Evolutionary conservation across 352 stramenopile genomes (phyloP), one percentile per base, ranked within the genome.

Genomic region (Pythium monospermum): DNA sequence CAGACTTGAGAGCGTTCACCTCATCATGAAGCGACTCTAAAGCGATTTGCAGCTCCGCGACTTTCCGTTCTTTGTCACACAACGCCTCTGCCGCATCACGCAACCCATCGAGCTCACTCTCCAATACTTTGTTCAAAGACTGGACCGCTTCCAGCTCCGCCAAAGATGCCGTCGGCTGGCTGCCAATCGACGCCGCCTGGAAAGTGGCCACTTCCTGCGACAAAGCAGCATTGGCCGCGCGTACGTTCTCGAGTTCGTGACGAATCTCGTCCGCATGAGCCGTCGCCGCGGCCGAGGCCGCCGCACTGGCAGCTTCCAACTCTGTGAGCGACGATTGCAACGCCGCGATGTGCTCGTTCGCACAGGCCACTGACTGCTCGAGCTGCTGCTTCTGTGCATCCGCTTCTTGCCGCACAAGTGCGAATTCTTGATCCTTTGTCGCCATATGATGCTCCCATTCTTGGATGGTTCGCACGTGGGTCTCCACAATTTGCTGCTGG

Each of bases 1-100:
- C 8, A 1, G 36, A 22, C 28, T 58, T 58, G 13, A 58, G 25
- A 15, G 33, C 22, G 37, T 64, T 49, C 11, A 58, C 19, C 13
- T 64, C 56, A 19, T 58, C 49, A 27, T 54, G 41, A 16, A 64
- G 56, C 12, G 48, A 39, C 31, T 58, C 42, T 16, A 64, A 15
- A 4, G 55, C 33, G 0, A 41, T 23, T 31, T 57, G 40, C 7
- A 62, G 27, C 21, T 57, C 55, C 26, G 25, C 13, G 16, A 64
- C 30, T 30, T 58, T 42, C 1, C 35, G 56, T 18, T 64, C 48
- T 43, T 64, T 64, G n/a, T 36, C 48, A 31, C 43, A 49, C 31
- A 64, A 7, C 1, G 35, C 8, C 22, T 64, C 33, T n/a, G 48
- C 28, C 1, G 35, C 19, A 2, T 11, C 21, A 13, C 41, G 55